Base-by-base conservation (phyloP, 139 green algal species). In the Trebouxia sp. region DNA sequence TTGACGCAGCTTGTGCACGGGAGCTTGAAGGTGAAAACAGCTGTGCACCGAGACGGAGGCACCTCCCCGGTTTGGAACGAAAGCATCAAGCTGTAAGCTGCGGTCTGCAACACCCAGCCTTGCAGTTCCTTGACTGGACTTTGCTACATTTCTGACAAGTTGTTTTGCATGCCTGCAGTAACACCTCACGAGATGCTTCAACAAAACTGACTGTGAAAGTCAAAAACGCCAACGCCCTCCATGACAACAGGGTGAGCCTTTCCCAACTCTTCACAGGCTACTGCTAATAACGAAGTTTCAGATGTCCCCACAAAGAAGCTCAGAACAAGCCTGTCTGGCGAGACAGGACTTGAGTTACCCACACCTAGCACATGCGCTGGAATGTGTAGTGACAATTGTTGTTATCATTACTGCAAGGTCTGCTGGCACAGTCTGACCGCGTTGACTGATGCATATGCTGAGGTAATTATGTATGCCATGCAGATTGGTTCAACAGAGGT, bases 1-100 rank as follows among this genome's bases (percentile, higher is more conserved):
- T 26, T 11, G 5, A 14, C 43, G 32, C 62, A 72, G 62, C 62
- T 72, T 72, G 32, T 72, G 5, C 43, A 72, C 12, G 62, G 62
- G 5, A 41, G 11, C 62, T 37, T 72, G 3, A 72, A 72, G 37
- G 32, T 72, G 4, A 72, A 72, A 24, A 72, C 62, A 45, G 62
- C 62, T 8, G 62, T 72, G 32, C 62, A 72, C 12, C 12, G 14
- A 45, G 62, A 72, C 62, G 62, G 62, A 12, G 62, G 62, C 20
- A 72, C 62, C 1, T 72, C 62, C 20, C 62, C 62, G 8, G 62
- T 72, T 14, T 72, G 62, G 62, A 72, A 72, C 15, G 62, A 45
- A 43, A 45, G 32, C 62, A 72, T 72, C 32, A 72, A 72, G 35
- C 35, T 72, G 62, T 72, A 72, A 72, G 62, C 62, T 30, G 47